Conservation (phyloP, 2,329 filamentous ascomycete genomes). For the Orbilia brochopaga region DNA sequence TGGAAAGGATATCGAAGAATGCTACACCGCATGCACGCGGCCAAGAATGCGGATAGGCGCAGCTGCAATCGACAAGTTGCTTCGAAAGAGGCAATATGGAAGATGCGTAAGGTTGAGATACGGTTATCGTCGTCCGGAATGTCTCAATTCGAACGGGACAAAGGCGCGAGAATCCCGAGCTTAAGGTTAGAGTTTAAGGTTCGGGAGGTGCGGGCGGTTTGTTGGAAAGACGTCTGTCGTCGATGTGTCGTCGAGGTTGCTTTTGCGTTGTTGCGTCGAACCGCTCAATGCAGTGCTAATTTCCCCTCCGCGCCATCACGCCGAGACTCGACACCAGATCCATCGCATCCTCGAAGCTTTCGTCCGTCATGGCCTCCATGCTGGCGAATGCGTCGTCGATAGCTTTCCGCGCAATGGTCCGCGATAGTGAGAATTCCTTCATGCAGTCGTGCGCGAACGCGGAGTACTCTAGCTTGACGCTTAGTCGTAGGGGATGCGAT, state of each 20-base stretch:
- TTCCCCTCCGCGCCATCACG: constrained; percentile 41
- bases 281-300: constrained; percentile 6
- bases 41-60: no score
- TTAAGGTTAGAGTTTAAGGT: constrained; percentile 42
- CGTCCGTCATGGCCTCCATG: constrained; percentile 83
- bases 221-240: constrained; percentile 18
- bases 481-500: constrained; percentile 85
- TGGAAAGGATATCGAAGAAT: no score
- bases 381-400: constrained; percentile 91
- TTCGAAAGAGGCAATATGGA: no score
- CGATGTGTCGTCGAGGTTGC: constrained; percentile 4
- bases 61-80: no score
- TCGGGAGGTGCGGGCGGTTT: constrained; percentile 8
- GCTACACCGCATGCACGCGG: no score
- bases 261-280: constrained; percentile 34
- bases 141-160: background rate
- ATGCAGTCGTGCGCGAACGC: constrained; percentile 93
- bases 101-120: no score
- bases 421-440: constrained; percentile 77
- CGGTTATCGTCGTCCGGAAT: background rate
- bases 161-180: constrained; percentile 35
- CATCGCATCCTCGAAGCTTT: constrained; percentile 90
- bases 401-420: constrained; percentile 77
- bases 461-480: constrained; percentile 87
- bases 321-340: constrained; percentile 60